Base-by-base conservation (phyloP, 805 yeast genomes). In the Tetrapisispora iriomotensis region DNA sequence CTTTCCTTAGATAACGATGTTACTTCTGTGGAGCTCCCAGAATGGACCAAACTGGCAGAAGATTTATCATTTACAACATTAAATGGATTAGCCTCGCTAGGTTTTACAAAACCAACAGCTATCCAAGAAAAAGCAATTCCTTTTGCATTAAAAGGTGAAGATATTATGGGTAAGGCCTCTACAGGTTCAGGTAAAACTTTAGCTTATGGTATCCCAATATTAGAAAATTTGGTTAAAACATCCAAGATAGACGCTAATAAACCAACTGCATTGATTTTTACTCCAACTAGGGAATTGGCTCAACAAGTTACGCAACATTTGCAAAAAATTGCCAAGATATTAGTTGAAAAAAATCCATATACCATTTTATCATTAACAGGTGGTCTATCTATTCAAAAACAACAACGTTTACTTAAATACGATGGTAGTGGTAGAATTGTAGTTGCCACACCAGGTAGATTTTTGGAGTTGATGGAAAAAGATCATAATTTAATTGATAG, bases 121-220 rank as follows among this genome's bases (percentile, higher is more conserved):
- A 87, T 92, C 53, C 98, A 92, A 61, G 70, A 68, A 43, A 64
- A 66, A 41, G 68, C 90, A 8, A 79, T 92, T 39, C 95, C 97
- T 2, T 51, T 69, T 21, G 85, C 90, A 2, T 42, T 85, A 12
- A 66, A 68, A 22, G 94, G 88, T 6, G 70, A 68, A 26, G 97
- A 92, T 61, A 74, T 92, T 4, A 78, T 92, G 47, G 98, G 98
- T 40, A 92, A 90, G 56, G 98, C 98, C 13, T 81, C 92, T 9
- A 92, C 98, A 1, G 98, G 98, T 58, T 84, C 95, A 1, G 98
- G 98, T 70, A 92, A 92, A 58, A 92, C 98, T 0, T 66, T 88
- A 42, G 99, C 98, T 0, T 92, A 85, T 59, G 96, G 96, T 34
- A 75, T 92, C 21, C 96, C 98, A 8, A 79, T 94, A 22, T 60